Evolutionary conservation across 495 filamentous ascomycete species (phyloP).

Genomic region (Bacidia rubella): DNA sequence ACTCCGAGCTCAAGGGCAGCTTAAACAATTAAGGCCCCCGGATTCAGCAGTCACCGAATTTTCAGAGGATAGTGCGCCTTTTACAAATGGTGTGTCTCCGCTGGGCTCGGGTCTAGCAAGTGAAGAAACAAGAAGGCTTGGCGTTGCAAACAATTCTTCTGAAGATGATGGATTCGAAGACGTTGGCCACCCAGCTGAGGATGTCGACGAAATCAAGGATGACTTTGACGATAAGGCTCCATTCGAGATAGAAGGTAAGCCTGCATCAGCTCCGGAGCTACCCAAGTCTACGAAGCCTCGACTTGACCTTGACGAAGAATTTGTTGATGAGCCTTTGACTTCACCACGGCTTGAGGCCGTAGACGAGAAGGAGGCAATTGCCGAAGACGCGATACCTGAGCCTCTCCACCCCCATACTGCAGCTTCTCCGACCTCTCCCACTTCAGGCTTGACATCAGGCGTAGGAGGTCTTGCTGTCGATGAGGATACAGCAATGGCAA

Average conservation of each 20-base stretch:
- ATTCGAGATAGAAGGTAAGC: constrained; percentile 15
- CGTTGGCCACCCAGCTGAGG: constrained; percentile 55
- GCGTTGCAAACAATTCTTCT: constrained; percentile 53
- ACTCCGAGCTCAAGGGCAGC: constrained; percentile 53
- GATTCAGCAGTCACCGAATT: constrained; percentile 30
- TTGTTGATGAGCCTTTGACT: constrained; percentile 56
- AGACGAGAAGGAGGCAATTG: constrained; percentile 20
- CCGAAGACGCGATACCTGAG: constrained; percentile 11
- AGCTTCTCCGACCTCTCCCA: constrained; percentile 33
- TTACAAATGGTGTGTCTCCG: constrained; percentile 20
- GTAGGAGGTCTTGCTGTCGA: constrained; percentile 40
- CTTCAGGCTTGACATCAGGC: constrained; percentile 36
- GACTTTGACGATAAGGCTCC: constrained; percentile 26
- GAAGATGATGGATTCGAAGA: constrained; percentile 96
- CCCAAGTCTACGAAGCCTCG: constrained; percentile 11
- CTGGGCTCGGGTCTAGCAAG: constrained; percentile 22
- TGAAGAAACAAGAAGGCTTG: constrained; percentile 42
- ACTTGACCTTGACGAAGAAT: constrained; percentile 47
- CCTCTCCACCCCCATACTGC: constrained; percentile 10
- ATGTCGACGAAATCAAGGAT: constrained; percentile 48
- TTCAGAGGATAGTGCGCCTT: constrained; percentile 32
- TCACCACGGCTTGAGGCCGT: constrained; percentile 39
- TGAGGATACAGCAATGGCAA: constrained; percentile 27
- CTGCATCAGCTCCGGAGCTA: constrained; percentile 6
- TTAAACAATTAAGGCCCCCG: constrained; percentile 28